phyloP scores from a whole-genome alignment of 495 filamentous ascomycete genomes.

The Daldinia grandis region DNA sequence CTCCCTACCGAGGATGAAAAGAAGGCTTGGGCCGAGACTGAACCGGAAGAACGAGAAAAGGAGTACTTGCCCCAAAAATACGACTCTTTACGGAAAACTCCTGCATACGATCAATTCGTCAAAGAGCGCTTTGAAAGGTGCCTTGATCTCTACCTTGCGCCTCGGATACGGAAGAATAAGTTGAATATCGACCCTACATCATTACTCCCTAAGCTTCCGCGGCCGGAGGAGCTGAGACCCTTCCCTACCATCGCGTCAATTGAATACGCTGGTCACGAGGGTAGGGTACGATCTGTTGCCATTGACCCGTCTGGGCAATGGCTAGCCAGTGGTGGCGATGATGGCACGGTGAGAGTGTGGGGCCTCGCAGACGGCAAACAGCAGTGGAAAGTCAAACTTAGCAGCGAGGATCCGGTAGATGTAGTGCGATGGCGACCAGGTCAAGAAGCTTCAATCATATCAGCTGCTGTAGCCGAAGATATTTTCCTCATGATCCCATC shows the following conservation, averaged over 20 bases:
- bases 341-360: slow-evolving; percentile 93
- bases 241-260: slow-evolving; percentile 90
- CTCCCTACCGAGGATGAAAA: slow-evolving; percentile 85
- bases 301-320: slow-evolving; percentile 80
- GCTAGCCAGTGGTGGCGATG: slow-evolving; percentile 92
- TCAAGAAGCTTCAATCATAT: slow-evolving; percentile 80
- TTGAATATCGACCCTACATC: slow-evolving; percentile 96
- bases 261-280: slow-evolving; percentile 86
- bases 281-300: slow-evolving; percentile 81
- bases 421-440: slow-evolving; percentile 89
- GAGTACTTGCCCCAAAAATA: slow-evolving; percentile 86
- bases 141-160: slow-evolving; percentile 93
- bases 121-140: slow-evolving; percentile 97
- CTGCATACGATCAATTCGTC: slow-evolving; percentile 88
- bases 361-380: slow-evolving; percentile 87
- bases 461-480: slow-evolving; percentile 83
- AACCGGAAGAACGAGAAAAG: slow-evolving; percentile 89
- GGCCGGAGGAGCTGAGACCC: slow-evolving; percentile 88
- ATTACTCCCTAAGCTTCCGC: slow-evolving; percentile 92
- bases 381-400: slow-evolving; percentile 82
- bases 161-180: slow-evolving; percentile 88
- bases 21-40: slow-evolving; percentile 85
- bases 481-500: slow-evolving; percentile 84
- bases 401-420: slow-evolving; percentile 83
- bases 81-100: slow-evolving; percentile 85